Evolutionary conservation across 2,329 filamentous ascomycete genomes (phyloP), one percentile per base, ranked within the genome.

Genomic region (Phyllosticta capitalensis): DNA sequence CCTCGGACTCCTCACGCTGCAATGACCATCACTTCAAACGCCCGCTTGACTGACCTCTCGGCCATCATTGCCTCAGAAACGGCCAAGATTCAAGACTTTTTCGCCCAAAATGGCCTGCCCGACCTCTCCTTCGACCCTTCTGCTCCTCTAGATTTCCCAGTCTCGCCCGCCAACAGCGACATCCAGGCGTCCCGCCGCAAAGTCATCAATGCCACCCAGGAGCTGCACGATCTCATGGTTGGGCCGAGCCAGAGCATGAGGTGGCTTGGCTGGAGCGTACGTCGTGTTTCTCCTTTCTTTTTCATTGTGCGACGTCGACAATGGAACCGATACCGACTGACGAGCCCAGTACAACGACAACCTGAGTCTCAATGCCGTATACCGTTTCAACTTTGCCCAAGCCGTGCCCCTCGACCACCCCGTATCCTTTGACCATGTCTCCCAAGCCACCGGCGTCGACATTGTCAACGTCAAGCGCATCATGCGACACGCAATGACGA

Each of bases 401-500:
- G 56, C 60, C 20, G 56, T 65, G 49, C 62, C 63, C 3, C 33
- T 58, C 20, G 61, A 64, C 38, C 54, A 52, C 22, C 58, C 60
- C 28, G 49, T 54, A 19, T 61, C 63, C 38, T 62, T 57, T 45
- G 55, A 53, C 48, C 58, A 62, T 26, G 26, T 63, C 38, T 51
- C 61, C 24, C 10, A 24, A 30, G 50, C 48, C n/a, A 54, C 38
- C 54, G 55, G 53, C 12, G 10, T 62, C n/a, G 61, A 60, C 50
- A 48, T 45, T 24, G 52, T 54, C 50, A 61, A 64, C 50, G 28
- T 74, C 9, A 64, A 67, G 24, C 74, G 76, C 21, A 62, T 78
- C 0, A 52, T 77, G 22, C 74, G 75, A 12, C 68, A 73, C 33
- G 72, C 74, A 28, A 74, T 75, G 61, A 68, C 70, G 0, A 74